A percentile compares a stretch with the other conserved stretches of the same genome.
These are phyloP conservation scores for Lachnellula hyalina DNA, from an alignment of 2,329 filamentous ascomycete species.

Conservation along the genomic window DNA sequence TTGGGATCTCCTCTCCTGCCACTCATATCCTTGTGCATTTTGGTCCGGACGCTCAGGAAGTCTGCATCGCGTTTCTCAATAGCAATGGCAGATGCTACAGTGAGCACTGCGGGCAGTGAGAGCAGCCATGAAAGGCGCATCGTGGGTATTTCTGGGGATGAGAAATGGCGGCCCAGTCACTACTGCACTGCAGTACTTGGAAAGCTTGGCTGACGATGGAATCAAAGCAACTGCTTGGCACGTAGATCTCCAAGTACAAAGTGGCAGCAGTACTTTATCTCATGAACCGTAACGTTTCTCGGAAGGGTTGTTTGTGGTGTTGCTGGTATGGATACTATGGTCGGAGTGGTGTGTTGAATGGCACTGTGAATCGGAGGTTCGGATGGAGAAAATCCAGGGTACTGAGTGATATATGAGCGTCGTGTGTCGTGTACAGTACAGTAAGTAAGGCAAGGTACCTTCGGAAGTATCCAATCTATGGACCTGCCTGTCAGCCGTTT, in stretches of 20 bases:
- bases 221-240: neutral
- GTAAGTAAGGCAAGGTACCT: no score
- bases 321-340: neutral
- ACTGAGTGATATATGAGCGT: no score
- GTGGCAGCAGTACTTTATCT: neutral
- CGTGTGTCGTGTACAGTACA: no score
- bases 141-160: slow-evolving; percentile 1
- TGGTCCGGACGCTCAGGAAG: slow-evolving; percentile 27
- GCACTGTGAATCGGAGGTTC: no score
- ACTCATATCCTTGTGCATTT: slow-evolving; percentile 29
- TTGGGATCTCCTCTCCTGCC: slow-evolving; percentile 26
- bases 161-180: neutral
- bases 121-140: slow-evolving; percentile 28
- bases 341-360: no score
- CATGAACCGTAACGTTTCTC: neutral
- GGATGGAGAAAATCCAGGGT: no score
- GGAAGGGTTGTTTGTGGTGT: neutral
- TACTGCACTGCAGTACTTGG: neutral
- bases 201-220: neutral
- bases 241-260: neutral
- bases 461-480: no score
- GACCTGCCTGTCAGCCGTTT: no score
- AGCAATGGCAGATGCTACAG: slow-evolving; percentile 21
- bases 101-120: slow-evolving; percentile 20
- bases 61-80: slow-evolving; percentile 29